Conservation (phyloP, 2,329 filamentous ascomycete genomes). For the Hypoxylon sp. region DNA sequence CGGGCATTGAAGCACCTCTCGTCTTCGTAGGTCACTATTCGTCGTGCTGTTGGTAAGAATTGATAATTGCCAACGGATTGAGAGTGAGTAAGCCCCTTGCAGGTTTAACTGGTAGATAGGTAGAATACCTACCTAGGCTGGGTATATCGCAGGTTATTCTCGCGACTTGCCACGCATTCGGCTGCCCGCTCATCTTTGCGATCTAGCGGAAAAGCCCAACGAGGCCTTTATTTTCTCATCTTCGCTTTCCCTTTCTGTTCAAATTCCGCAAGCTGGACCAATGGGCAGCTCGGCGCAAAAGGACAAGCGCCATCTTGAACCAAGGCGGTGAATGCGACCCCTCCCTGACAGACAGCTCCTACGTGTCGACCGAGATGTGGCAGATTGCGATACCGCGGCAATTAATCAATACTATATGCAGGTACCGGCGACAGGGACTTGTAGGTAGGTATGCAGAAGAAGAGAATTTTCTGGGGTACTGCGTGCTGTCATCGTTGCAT, state of each 20-base stretch:
- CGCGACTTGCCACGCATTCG: conserved; percentile 19
- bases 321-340: conserved; percentile 33
- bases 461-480: conserved; percentile 16
- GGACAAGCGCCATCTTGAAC: conserved; percentile 16
- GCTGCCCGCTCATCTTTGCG: conserved; percentile 6
- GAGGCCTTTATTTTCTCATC: conserved; percentile 23
- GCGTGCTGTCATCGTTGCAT: conserved; percentile 23
- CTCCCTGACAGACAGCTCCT: conserved; percentile 17
- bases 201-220: conserved; percentile 23
- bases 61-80: too few relatives aligned
- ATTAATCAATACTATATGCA: conserved; percentile 35
- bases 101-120: too few relatives aligned
- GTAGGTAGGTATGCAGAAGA: conserved; percentile 6
- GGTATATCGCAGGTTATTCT: too few relatives aligned
- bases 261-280: conserved; percentile 21
- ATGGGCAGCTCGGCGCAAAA: conserved; percentile 18
- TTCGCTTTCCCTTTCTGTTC: conserved; percentile 19
- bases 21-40: neutral
- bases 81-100: too few relatives aligned
- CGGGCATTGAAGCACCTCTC: conserved; percentile 8
- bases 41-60: too few relatives aligned
- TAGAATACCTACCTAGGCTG: too few relatives aligned
- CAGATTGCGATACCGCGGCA: conserved; percentile 8
- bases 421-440: conserved; percentile 27
- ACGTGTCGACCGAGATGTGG: conserved; percentile 35